Evolutionary conservation across 139 green algal genomes (phyloP), one percentile per base, ranked within the genome.

Genomic region (Chlamydomonas eustigma): DNA sequence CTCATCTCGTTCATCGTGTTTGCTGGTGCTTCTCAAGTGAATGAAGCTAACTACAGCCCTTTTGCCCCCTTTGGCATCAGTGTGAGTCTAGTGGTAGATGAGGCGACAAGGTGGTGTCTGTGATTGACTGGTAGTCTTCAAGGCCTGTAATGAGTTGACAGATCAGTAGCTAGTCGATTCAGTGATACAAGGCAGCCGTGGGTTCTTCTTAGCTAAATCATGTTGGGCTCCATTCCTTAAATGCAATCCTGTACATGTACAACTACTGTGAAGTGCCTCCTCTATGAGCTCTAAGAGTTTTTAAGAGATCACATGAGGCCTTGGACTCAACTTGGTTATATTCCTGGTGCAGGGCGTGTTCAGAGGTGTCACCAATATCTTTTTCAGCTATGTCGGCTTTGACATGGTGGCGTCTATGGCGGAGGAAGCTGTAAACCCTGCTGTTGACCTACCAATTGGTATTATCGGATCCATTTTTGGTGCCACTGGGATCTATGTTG

Each of bases 371-470:
- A 52, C 82, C 22, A 75, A 91, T 2, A 83, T 93, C 0, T 88
- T 88, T 75, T 88, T 85, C 71, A 76, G 51, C 33, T 88, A 75
- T 64, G 77, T 88, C 12, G 83, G 83, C 18, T 88, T 88, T 37
- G 83, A 88, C 86, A 67, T 75, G 0, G 82, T 96, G 12, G 89
- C 91, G 0, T 91, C 83, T 2, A 83, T 88, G 0, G 89, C 88
- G 1, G 91, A 95, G 71, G 91, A 95, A 78, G 76, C 74, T 3
- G 22, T 71, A 0, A 64, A 84, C 50, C 79, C 79, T 2, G 2
- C 39, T 12, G 18, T 34, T 5, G 86, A 93, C 63, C 65, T 93
- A 24, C 89, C 89, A 2, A 69, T 92, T 28, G 88, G 89, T 2
- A 92, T 92, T 28, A 33, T 92, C 22, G 83, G 76, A 28, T 89